A percentile compares a stretch with the other conserved stretches of the same genome.
Conservation (phyloP, 805 yeast species). For the Pichia gijzeniarum region DNA sequence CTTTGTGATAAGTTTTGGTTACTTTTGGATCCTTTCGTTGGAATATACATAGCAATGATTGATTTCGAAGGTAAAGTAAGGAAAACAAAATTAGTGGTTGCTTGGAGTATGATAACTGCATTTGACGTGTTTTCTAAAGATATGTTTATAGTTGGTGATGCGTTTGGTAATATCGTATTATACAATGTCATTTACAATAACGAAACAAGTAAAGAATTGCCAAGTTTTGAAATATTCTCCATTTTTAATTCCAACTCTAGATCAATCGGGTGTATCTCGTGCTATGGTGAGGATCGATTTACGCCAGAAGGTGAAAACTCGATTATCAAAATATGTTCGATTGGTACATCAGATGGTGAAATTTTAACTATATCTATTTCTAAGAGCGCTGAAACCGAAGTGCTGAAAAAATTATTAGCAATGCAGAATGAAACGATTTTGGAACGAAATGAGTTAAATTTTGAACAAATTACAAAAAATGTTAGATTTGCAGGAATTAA, state of each 20-base stretch:
- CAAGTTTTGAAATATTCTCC: background rate
- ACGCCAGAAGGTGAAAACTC: background rate
- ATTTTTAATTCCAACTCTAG: constrained; percentile 9
- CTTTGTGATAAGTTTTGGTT: constrained; percentile 7
- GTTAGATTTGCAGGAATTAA: background rate
- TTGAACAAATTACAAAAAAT: background rate
- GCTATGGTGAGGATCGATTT: too few species aligned
- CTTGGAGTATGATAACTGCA: constrained; percentile 10
- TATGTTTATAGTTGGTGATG: constrained; percentile 20
- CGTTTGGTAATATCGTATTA: constrained; percentile 21
- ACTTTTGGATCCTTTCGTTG: constrained; percentile 21
- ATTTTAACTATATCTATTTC: constrained; percentile 1
- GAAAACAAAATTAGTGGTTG: constrained; percentile 1
- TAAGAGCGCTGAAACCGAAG: too few species aligned
- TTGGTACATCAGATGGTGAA: constrained; percentile 17
- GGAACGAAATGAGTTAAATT: background rate
- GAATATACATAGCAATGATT: constrained; percentile 14
- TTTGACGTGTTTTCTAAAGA: constrained; percentile 12
- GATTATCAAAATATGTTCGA: constrained; percentile 2
- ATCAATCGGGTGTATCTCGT: constrained; percentile 6
- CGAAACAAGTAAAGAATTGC: background rate
- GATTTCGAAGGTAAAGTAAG: constrained; percentile 1
- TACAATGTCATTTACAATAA: constrained; percentile 4
- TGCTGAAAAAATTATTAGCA: background rate
- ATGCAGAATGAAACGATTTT: background rate